Conservation (phyloP, 108 stramenopile genomes). For the Fistulifera pelliculosa region DNA sequence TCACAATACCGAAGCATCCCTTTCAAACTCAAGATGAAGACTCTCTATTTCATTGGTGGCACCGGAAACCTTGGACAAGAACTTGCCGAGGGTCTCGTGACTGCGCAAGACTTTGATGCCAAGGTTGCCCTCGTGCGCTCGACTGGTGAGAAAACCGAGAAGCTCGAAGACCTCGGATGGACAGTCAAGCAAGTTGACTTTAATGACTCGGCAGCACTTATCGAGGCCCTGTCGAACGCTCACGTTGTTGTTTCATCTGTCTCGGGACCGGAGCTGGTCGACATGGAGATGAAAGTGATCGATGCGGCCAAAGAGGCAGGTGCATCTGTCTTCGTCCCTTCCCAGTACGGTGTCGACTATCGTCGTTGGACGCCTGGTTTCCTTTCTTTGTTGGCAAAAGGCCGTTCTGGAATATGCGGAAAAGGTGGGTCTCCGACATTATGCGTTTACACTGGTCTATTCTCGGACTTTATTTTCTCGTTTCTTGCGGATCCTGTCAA, state of each 20-base stretch:
- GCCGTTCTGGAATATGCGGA: conserved; percentile 10
- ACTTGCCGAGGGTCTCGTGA: conserved; percentile 16
- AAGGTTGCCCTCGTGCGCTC: conserved; percentile 9
- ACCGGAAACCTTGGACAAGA: conserved; percentile 13
- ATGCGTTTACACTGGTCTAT: conserved; percentile 14
- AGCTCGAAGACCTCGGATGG: conserved; percentile 15
- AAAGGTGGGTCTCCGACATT: conserved; percentile 11
- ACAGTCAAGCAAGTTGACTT: conserved; percentile 11
- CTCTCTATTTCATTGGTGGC: no score
- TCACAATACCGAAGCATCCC: no score
- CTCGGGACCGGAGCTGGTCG: conserved; percentile 9
- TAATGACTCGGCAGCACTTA: neutral
- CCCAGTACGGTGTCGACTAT: conserved; percentile 20
- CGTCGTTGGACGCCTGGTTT: conserved; percentile 13
- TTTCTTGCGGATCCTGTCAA: no score
- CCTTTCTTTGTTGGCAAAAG: conserved; percentile 12
- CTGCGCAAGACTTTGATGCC: conserved; percentile 13
- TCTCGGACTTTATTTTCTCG: no score
- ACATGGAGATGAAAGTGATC: conserved; percentile 6
- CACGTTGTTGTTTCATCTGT: conserved; percentile 19
- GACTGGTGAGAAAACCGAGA: neutral
- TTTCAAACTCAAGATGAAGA: no score
- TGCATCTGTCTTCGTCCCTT: conserved; percentile 16
- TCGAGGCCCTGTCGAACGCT: neutral
- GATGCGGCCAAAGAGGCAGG: conserved; percentile 13